Conservation (phyloP, 2,329 filamentous ascomycete genomes). For the Torrubiella hemipterigena region DNA sequence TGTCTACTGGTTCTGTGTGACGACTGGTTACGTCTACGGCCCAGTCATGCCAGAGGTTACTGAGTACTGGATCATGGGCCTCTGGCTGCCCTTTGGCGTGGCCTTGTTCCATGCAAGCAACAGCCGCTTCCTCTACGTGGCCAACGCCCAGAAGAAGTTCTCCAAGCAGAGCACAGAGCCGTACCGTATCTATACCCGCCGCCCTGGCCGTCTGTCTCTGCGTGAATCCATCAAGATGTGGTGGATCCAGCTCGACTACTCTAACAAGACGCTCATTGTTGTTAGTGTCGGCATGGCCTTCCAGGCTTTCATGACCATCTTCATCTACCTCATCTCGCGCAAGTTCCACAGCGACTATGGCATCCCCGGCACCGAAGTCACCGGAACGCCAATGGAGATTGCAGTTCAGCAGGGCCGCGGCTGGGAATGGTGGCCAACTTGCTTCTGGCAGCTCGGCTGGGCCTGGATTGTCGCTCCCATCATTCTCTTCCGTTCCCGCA, state of each 20-base stretch:
- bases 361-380: constrained; percentile 48
- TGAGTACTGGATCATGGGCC: constrained; percentile 57
- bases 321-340: constrained; percentile 51
- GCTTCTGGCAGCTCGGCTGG: constrained; percentile 54
- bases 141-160: constrained; percentile 38
- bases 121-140: constrained; percentile 46
- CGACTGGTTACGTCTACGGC: constrained; percentile 25
- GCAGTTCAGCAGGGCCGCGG: constrained; percentile 35
- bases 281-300: constrained; percentile 41
- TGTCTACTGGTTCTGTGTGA: constrained; percentile 28
- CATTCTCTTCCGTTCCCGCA: constrained; percentile 48
- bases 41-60: constrained; percentile 34
- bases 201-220: constrained; percentile 10
- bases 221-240: constrained; percentile 19
- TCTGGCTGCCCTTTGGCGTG: constrained; percentile 52
- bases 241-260: constrained; percentile 30
- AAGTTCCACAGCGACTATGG: constrained; percentile 53
- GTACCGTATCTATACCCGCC: constrained; percentile 9
- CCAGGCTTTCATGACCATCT: constrained; percentile 44
- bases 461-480: constrained; percentile 49
- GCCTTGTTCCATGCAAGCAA: constrained; percentile 55
- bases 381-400: constrained; percentile 38
- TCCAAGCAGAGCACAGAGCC: constrained; percentile 11
- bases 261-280: constrained; percentile 33
- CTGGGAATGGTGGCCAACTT: constrained; percentile 58